Evolutionary conservation across 495 filamentous ascomycete genomes (phyloP).

Genomic region (Zalerion maritima): DNA sequence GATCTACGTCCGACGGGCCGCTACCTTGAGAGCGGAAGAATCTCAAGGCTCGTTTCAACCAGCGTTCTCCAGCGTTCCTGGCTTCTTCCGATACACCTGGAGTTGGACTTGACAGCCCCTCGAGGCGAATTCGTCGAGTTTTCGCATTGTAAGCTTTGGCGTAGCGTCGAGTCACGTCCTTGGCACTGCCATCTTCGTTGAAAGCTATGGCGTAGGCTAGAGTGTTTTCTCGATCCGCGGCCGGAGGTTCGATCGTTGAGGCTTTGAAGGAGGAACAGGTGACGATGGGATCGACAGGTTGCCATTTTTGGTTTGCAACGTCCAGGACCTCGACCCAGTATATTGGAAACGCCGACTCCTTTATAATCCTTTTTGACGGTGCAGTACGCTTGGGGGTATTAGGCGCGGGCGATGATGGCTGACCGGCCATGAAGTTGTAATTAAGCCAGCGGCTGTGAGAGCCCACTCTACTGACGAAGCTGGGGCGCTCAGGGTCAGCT

Average conservation of each 20-base stretch:
- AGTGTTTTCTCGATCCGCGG: slow-evolving; percentile 51
- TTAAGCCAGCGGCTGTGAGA: slow-evolving; percentile 27
- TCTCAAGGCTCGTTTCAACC: slow-evolving; percentile 53
- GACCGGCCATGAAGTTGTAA: no score
- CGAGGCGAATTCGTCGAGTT: slow-evolving; percentile 62
- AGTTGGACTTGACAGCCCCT: slow-evolving; percentile 19
- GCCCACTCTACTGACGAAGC: slow-evolving; percentile 24
- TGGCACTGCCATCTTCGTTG: slow-evolving; percentile 52
- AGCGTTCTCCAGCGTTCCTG: slow-evolving; percentile 48
- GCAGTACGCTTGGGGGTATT: slow-evolving; percentile 23
- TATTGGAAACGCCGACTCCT: slow-evolving; percentile 59
- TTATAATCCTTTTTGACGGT: slow-evolving; percentile 28
- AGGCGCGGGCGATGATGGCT: slow-evolving; percentile 6
- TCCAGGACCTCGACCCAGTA: slow-evolving; percentile 94
- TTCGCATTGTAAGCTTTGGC: slow-evolving; percentile 76
- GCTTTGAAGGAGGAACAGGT: slow-evolving; percentile 63
- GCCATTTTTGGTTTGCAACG: slow-evolving; percentile 73
- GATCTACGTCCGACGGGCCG: slow-evolving; percentile 50
- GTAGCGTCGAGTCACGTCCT: slow-evolving; percentile 74
- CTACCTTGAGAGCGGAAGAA: slow-evolving; percentile 9
- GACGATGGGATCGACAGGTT: slow-evolving; percentile 73
- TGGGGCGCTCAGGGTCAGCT: slow-evolving; percentile 12
- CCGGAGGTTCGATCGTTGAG: slow-evolving; percentile 60
- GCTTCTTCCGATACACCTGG: slow-evolving; percentile 4
- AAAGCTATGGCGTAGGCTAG: slow-evolving; percentile 81